Conservation (phyloP, 1,284 basidiomycete genomes). For the Ustilago lituana region DNA sequence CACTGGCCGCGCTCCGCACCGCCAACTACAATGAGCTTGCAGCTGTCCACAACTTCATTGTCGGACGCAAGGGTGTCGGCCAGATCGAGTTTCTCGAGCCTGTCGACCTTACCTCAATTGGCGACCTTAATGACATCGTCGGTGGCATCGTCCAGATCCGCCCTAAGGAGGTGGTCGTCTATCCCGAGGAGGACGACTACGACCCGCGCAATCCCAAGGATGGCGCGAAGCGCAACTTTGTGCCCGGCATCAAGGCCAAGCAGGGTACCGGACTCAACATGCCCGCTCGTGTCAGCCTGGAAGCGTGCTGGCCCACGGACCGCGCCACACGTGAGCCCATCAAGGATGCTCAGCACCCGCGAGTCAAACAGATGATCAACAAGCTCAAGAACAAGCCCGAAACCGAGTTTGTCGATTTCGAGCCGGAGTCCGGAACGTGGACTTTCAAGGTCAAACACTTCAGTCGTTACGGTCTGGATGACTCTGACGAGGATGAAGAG, state of each 20-base stretch:
- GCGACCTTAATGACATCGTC: conserved; percentile 81
- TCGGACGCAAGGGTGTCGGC: conserved; percentile 89
- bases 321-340: conserved; percentile 91
- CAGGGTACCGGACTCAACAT: conserved; percentile 90
- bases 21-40: conserved; percentile 73
- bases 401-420: conserved; percentile 85
- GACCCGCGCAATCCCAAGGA: conserved; percentile 60
- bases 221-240: conserved; percentile 59
- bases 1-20: conserved; percentile 53
- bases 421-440: conserved; percentile 85
- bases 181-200: conserved; percentile 76
- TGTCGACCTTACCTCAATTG: conserved; percentile 88
- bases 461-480: conserved; percentile 66
- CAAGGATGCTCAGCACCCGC: conserved; percentile 81
- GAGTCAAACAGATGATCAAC: conserved; percentile 78
- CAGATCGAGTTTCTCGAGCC: conserved; percentile 85
- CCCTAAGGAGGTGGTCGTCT: conserved; percentile 90
- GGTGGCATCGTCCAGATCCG: conserved; percentile 90
- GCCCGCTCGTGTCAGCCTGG: conserved; percentile 80
- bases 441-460: conserved; percentile 94
- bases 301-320: conserved; percentile 87
- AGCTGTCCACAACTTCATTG: conserved; percentile 76
- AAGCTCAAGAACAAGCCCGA: conserved; percentile 84
- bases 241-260: conserved; percentile 71
- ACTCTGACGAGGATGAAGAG: conserved; percentile 59